Base-by-base conservation (phyloP, 73 alveolate species). In the Halteria grandinella region DNA sequence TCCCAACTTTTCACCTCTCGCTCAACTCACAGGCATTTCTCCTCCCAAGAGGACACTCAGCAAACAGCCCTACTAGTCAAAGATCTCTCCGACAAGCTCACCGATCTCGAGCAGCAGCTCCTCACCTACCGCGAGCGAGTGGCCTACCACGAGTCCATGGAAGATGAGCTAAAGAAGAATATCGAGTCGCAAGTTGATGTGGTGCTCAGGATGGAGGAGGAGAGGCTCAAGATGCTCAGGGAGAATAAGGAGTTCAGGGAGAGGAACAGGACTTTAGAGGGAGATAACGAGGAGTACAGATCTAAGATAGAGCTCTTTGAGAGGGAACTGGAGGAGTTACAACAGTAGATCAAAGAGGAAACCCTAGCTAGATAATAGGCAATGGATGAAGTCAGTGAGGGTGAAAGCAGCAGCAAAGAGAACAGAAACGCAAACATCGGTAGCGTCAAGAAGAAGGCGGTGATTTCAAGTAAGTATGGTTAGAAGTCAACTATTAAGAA, bases 141-240 rank as follows among this genome's bases (percentile, higher is more conserved):
- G 25, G 40, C 63, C 25, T 75, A 55, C 36, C 75, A 55, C 25
- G 70, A 75, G 41, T 25, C 53, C 58, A 34, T 57, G 8, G 87
- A 75, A 39, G 77, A 75, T n/a, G 78, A 55, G 39, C 78, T 55
- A 11, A 75, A 75, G 78, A 55, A 75, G 24, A 57, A 75, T 15
- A 39, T 75, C 7, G 87, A 75, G 60, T 40, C 57, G 37, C 51
- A 75, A 29, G 78, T 55, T 8, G 87, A 75, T 43, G 87, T 75
- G 0, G 78, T 80, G 3, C 44, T 80, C 11, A 72, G 69, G 36
- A 53, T 80, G 83, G 85, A 80, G 37, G 75, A 69, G 48, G 90
- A 80, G 44, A 66, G 83, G 25, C 47, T 49, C 14, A n/a, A 31
- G 33, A 10, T 80, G 10, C 32, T 69, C 7, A 80, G 54, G 23